These are phyloP conservation scores for Porphyrellus sp. DNA, from an alignment of 1,284 basidiomycete species.

Conservation along the genomic window DNA sequence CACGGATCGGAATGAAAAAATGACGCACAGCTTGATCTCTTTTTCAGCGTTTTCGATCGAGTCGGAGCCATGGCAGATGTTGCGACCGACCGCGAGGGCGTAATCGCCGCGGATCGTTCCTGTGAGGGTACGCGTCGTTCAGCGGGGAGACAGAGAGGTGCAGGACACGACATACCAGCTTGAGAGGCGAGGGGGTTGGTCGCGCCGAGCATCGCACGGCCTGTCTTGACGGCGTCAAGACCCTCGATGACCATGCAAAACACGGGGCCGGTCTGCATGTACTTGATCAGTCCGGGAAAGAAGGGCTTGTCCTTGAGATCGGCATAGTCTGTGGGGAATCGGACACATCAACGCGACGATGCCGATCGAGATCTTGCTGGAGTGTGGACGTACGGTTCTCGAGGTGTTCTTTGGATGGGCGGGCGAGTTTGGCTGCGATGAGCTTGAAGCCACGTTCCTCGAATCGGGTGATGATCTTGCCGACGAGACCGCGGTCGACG, in stretches of 20 bases:
- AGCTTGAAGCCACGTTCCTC: constrained; percentile 96
- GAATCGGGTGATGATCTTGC: constrained; percentile 90
- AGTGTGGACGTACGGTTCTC: constrained; percentile 62
- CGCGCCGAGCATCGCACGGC: constrained; percentile 92
- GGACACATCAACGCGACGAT: background rate
- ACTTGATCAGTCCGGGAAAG: constrained; percentile 91
- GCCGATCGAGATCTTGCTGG: constrained; percentile 13
- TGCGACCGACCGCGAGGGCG: constrained; percentile 89
- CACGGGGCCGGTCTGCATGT: constrained; percentile 95
- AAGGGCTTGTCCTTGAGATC: constrained; percentile 90
- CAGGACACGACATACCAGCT: constrained; percentile 52
- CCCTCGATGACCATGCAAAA: constrained; percentile 98
- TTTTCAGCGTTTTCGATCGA: constrained; percentile 87
- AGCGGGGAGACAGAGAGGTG: constrained; percentile 4
- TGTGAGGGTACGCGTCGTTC: constrained; percentile 29
- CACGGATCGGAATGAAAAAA: background rate
- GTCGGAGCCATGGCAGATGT: constrained; percentile 95
- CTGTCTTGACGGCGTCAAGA: constrained; percentile 94
- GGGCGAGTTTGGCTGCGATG: constrained; percentile 83
- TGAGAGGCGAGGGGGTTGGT: constrained; percentile 94
- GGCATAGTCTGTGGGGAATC: constrained; percentile 79
- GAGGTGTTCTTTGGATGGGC: constrained; percentile 77
- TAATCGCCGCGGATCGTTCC: constrained; percentile 92
- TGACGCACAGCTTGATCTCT: constrained; percentile 82
- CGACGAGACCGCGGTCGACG: constrained; percentile 93